Percentiles rank a stretch among this genome's conserved stretches.
These are phyloP conservation scores for Lantana camara DNA, from an alignment of 257 asterid genomes.

Conservation along the genomic window DNA sequence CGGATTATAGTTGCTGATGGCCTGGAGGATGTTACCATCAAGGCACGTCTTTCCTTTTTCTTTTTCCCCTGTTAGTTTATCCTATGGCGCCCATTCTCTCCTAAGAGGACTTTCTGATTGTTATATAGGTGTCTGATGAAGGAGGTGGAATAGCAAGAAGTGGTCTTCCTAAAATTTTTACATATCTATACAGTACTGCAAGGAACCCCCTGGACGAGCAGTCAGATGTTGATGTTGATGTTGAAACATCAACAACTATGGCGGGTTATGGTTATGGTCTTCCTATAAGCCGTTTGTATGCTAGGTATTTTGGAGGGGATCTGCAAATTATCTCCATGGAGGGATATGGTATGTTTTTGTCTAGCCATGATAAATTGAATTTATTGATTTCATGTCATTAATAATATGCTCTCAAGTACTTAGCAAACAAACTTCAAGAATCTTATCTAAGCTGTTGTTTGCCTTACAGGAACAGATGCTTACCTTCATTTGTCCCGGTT, in stretches of 20 bases:
- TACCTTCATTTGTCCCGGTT: conserved; percentile 60
- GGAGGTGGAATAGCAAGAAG: conserved; percentile 99
- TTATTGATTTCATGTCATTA: too few species aligned
- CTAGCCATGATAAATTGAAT: too few species aligned
- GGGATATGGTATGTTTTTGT: conserved; percentile 73
- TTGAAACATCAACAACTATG: conserved; percentile 69
- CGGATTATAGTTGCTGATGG: conserved; percentile 97
- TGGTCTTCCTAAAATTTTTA: conserved; percentile 83
- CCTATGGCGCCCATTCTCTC: too few species aligned
- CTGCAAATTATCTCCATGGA: conserved; percentile 95
- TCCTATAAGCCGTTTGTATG: conserved; percentile 94
- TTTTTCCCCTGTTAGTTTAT: too few species aligned
- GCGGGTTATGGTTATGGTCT: conserved; percentile 98
- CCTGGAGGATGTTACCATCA: conserved; percentile 91
- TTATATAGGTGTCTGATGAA: conserved; percentile 81
- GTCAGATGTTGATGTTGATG: conserved; percentile 50
- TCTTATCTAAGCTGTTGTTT: not conserved
- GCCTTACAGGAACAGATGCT: conserved; percentile 57
- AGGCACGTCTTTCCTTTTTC: conserved; percentile 45
- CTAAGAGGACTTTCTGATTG: not conserved
- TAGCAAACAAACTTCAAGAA: too few species aligned
- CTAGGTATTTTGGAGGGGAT: conserved; percentile 94
- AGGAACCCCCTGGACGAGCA: conserved; percentile 72
- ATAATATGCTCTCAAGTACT: too few species aligned
- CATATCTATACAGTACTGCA: conserved; percentile 93